Percentiles rank a stretch among this genome's conserved stretches.
These are phyloP conservation scores for Fusarium equiseti DNA, from an alignment of 2,329 filamentous ascomycete species.

Conservation along the genomic window DNA sequence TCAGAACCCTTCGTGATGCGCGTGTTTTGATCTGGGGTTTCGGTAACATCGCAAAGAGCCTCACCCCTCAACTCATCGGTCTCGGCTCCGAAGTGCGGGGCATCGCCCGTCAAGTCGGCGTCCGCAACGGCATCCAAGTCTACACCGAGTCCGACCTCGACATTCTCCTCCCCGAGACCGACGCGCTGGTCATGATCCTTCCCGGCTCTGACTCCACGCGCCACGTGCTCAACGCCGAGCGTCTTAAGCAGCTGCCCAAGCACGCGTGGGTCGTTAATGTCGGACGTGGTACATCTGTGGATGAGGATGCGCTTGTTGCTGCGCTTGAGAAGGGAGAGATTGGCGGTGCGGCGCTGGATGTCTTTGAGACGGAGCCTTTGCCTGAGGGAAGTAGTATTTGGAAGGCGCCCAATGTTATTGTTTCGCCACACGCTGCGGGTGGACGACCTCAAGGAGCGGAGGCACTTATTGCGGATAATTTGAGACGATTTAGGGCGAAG, in stretches of 20 bases:
- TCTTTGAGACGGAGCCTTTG: slow-evolving; percentile 62
- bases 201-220: slow-evolving; percentile 68
- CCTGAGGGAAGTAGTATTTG: slow-evolving; percentile 60
- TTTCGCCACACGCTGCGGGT: slow-evolving; percentile 70
- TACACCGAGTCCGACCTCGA: slow-evolving; percentile 65
- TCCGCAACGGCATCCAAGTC: slow-evolving; percentile 70
- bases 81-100: slow-evolving; percentile 71
- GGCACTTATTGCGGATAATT: slow-evolving; percentile 69
- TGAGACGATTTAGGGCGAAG: slow-evolving; percentile 69
- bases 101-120: slow-evolving; percentile 67
- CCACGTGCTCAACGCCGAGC: slow-evolving; percentile 66
- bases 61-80: slow-evolving; percentile 65
- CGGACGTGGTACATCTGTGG: slow-evolving; percentile 61
- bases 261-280: slow-evolving; percentile 70
- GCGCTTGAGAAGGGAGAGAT: slow-evolving; percentile 59
- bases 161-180: slow-evolving; percentile 66
- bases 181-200: slow-evolving; percentile 76
- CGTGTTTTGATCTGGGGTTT: slow-evolving; percentile 73
- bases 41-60: slow-evolving; percentile 73
- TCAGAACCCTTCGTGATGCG: slow-evolving; percentile 71
- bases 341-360: slow-evolving; percentile 64
- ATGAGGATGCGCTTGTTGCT: slow-evolving; percentile 62
- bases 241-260: slow-evolving; percentile 65
- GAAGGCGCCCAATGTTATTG: slow-evolving; percentile 63
- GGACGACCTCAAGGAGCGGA: slow-evolving; percentile 71